A percentile compares a stretch with the other conserved stretches of the same genome.
Conservation (phyloP, 2,329 filamentous ascomycete genomes). For the Neopestalotiopsis clavispora region DNA sequence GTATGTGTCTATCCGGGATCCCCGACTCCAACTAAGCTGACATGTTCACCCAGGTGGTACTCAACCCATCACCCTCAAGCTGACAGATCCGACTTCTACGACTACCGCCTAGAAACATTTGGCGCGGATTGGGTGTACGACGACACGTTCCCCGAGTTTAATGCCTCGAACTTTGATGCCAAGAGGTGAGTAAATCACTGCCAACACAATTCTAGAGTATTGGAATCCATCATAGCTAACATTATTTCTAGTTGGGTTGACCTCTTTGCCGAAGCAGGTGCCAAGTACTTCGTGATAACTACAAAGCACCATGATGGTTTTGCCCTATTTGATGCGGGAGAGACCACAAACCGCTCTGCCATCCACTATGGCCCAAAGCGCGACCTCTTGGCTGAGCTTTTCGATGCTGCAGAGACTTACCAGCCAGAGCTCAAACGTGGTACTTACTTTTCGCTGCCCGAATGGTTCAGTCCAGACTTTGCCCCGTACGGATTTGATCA, state of each 20-base stretch:
- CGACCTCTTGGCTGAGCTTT: conserved; percentile 43
- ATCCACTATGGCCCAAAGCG: conserved; percentile 43
- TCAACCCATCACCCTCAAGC: conserved; percentile 43
- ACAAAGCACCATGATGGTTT: conserved; percentile 50
- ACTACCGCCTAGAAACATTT: conserved; percentile 52
- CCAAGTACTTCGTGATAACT: conserved; percentile 45
- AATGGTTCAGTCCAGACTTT: conserved; percentile 50
- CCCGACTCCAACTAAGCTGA: not conserved
- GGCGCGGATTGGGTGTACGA: conserved; percentile 55
- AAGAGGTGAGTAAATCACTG: conserved; percentile 49
- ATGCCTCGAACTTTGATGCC: conserved; percentile 49
- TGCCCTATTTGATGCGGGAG: conserved; percentile 42
- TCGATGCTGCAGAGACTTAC: conserved; percentile 41
- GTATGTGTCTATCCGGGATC: conserved; percentile 23
- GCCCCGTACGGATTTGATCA: conserved; percentile 43
- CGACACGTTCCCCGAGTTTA: conserved; percentile 57
- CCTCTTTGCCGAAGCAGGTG: conserved; percentile 34
- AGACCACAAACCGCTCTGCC: conserved; percentile 40
- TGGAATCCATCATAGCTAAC: conserved; percentile 22
- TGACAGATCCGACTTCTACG: conserved; percentile 44
- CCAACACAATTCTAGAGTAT: not conserved
- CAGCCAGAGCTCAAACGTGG: conserved; percentile 43
- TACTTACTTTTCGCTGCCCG: conserved; percentile 49
- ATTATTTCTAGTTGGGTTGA: conserved; percentile 32
- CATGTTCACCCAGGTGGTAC: conserved; percentile 39